These are phyloP conservation scores for Colletotrichum siamense DNA, from an alignment of 2,329 filamentous ascomycete species.

Conservation along the genomic window DNA sequence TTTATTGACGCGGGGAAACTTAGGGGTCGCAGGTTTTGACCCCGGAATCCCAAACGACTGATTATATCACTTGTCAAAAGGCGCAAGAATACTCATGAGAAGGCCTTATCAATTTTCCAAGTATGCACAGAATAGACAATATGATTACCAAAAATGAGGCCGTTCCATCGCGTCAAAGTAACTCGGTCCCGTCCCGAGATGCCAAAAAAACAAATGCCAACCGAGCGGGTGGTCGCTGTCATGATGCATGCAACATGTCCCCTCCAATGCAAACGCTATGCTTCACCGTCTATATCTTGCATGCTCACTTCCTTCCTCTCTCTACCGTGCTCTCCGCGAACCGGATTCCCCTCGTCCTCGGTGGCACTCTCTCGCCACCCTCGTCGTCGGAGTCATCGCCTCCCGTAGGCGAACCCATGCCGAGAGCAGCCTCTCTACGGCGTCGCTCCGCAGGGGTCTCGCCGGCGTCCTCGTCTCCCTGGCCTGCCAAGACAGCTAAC, in stretches of 20 bases:
- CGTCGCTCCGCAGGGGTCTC: constrained; percentile 80
- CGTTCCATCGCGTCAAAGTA: neutral
- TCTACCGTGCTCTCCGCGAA: constrained; percentile 57
- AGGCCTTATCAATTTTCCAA: neutral
- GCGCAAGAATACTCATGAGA: too few relatives aligned
- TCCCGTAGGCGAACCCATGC: constrained; percentile 47
- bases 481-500: constrained; percentile 55
- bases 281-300: neutral
- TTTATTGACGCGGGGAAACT: neutral
- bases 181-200: neutral
- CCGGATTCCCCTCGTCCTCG: constrained; percentile 60
- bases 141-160: constrained; percentile 18
- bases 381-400: constrained; percentile 63
- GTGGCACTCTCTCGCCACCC: constrained; percentile 58
- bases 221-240: neutral
- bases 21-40: rapidly evolving
- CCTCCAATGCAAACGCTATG: constrained; percentile 18
- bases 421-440: constrained; percentile 76
- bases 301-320: constrained; percentile 20
- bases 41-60: too few relatives aligned
- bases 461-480: constrained; percentile 49
- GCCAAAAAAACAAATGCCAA: neutral
- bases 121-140: constrained; percentile 13
- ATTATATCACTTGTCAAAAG: too few relatives aligned
- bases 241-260: constrained; percentile 13